These are phyloP conservation scores for Botrytis medusae DNA, from an alignment of 2,329 filamentous ascomycete species.

Conservation along the genomic window DNA sequence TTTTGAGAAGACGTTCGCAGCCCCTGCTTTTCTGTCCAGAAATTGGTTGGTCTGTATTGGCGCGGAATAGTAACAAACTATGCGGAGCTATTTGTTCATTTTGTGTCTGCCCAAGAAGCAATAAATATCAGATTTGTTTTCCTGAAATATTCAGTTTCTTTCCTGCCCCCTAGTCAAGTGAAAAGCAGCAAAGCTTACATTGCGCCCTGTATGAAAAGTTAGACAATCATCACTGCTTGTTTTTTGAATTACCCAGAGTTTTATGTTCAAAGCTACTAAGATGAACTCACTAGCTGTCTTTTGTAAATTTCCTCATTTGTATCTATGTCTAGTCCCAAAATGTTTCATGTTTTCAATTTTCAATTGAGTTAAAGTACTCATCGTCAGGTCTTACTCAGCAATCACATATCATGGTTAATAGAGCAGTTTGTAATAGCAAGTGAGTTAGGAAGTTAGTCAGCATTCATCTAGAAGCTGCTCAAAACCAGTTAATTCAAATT, in stretches of 20 bases:
- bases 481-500: not conserved
- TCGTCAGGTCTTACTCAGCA: not conserved
- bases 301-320: not conserved
- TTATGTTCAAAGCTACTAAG: not conserved
- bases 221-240: not conserved
- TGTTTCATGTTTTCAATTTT: too few relatives aligned
- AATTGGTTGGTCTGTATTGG: not conserved
- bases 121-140: not conserved
- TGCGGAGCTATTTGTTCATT: not conserved
- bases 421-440: not conserved
- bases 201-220: not conserved
- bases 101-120: not conserved
- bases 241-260: not conserved
- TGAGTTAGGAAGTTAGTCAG: not conserved
- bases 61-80: not conserved
- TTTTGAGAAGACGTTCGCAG: not conserved
- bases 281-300: not conserved
- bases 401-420: not conserved
- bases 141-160: not conserved
- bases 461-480: not conserved
- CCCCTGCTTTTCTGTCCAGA: not conserved
- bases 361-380: not conserved
- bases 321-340: not conserved
- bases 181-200: not conserved
- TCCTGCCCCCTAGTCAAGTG: fast-evolving